A percentile compares a stretch with the other conserved stretches of the same genome.
These are phyloP conservation scores for Aureobasidium sp. DNA, from an alignment of 2,329 filamentous ascomycete genomes.

Conservation along the genomic window DNA sequence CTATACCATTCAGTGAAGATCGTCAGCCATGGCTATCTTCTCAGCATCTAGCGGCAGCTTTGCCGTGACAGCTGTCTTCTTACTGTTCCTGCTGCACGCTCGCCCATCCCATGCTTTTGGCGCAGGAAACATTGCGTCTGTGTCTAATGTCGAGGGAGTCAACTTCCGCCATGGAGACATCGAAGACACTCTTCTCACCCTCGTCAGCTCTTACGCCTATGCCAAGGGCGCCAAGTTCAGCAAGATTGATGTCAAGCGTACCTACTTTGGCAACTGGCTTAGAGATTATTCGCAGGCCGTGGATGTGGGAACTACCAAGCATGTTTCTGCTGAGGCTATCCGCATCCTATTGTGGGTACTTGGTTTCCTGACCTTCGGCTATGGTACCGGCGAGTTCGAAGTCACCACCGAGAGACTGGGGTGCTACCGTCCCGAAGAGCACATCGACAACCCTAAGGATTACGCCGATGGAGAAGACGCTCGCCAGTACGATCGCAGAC, in stretches of 20 bases:
- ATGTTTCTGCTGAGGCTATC: slow-evolving; percentile 48
- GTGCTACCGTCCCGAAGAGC: slow-evolving; percentile 46
- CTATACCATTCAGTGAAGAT: background rate
- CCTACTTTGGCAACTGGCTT: slow-evolving; percentile 38
- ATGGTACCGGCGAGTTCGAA: slow-evolving; percentile 51
- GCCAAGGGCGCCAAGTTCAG: slow-evolving; percentile 27
- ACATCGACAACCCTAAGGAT: slow-evolving; percentile 36
- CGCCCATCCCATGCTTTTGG: slow-evolving; percentile 37
- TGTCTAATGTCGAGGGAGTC: slow-evolving; percentile 39
- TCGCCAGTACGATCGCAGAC: slow-evolving; percentile 68
- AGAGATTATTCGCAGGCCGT: slow-evolving; percentile 51
- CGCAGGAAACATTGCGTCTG: slow-evolving; percentile 42
- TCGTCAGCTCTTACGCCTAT: slow-evolving; percentile 16
- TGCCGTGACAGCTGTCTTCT: slow-evolving; percentile 1
- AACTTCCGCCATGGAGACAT: slow-evolving; percentile 50
- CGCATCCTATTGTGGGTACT: slow-evolving; percentile 50
- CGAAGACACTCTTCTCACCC: slow-evolving; percentile 39
- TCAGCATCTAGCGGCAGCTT: background rate
- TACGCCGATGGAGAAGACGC: slow-evolving; percentile 54
- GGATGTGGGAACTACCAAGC: slow-evolving; percentile 48
- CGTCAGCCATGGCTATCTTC: slow-evolving; percentile 3
- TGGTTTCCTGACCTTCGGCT: slow-evolving; percentile 51
- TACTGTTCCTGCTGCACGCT: slow-evolving; percentile 18
- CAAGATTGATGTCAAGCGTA: slow-evolving; percentile 32
- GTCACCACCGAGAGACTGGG: slow-evolving; percentile 49